These are phyloP conservation scores for Cryptosporidium baileyi DNA, from an alignment of 169 alveolate genomes.

Conservation along the genomic window DNA sequence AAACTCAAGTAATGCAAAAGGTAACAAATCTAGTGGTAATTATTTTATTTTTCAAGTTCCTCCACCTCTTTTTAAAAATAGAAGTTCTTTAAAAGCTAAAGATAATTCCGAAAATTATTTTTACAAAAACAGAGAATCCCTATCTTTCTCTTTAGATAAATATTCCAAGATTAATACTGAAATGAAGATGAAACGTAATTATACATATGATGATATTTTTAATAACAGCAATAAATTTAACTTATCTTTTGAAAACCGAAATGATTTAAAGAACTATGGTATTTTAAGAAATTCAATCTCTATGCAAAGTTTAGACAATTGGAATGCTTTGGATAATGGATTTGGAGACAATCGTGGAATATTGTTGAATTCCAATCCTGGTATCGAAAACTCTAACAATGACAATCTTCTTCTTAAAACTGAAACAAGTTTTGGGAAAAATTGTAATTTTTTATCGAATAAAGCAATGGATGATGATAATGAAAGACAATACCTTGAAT, in stretches of 20 bases:
- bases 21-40: neutral
- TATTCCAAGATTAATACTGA: neutral
- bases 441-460: neutral
- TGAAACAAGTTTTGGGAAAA: neutral
- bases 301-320: neutral
- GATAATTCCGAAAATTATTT: too few relatives aligned
- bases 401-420: too few relatives aligned
- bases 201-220: neutral
- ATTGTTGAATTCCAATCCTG: neutral
- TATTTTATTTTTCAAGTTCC: neutral
- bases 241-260: too few relatives aligned
- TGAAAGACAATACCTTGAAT: neutral
- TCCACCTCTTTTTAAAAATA: constrained; percentile 2
- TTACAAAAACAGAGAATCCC: too few relatives aligned
- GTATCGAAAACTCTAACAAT: neutral
- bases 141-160: too few relatives aligned
- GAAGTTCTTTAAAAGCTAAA: neutral
- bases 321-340: too few relatives aligned
- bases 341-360: neutral
- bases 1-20: neutral
- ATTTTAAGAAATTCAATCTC: neutral
- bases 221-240: too few relatives aligned
- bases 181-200: neutral
- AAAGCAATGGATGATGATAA: constrained; percentile 21
- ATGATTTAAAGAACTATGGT: too few relatives aligned